phyloP scores from a whole-genome alignment of 2,329 filamentous ascomycete genomes.

The Aureobasidium pullulans region DNA sequence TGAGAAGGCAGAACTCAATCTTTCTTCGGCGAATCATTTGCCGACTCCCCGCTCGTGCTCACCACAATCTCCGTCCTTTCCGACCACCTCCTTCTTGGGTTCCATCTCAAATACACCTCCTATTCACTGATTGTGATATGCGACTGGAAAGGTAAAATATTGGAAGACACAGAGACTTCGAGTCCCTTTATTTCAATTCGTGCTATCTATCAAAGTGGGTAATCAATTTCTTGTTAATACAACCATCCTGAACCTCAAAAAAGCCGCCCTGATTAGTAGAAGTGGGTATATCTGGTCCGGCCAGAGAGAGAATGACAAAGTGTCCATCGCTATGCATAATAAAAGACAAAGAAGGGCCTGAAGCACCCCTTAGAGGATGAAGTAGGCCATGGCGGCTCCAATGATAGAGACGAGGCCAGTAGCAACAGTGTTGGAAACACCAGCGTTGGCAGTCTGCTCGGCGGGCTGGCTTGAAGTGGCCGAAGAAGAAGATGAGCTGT shows the following conservation, averaged over 20 bases:
- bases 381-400: background rate
- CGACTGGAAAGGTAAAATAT: background rate
- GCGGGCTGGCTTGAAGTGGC: background rate
- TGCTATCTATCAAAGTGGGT: background rate
- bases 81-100: background rate
- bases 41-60: background rate
- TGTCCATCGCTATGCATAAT: slow-evolving; percentile 8
- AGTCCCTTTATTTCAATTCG: background rate
- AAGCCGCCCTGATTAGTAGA: background rate
- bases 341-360: background rate
- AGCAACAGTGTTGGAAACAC: background rate
- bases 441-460: slow-evolving; percentile 1
- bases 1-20: slow-evolving; percentile 7
- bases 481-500: background rate
- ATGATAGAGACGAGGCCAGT: background rate
- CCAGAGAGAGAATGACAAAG: slow-evolving; percentile 1
- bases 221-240: background rate
- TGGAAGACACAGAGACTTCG: background rate
- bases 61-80: background rate
- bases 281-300: slow-evolving; percentile 6
- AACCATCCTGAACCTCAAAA: background rate
- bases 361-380: background rate
- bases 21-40: background rate
- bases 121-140: background rate
- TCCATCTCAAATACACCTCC: background rate